Base-by-base conservation (phyloP, 2,329 filamentous ascomycete species). In the Domatiomyces catenatus region DNA sequence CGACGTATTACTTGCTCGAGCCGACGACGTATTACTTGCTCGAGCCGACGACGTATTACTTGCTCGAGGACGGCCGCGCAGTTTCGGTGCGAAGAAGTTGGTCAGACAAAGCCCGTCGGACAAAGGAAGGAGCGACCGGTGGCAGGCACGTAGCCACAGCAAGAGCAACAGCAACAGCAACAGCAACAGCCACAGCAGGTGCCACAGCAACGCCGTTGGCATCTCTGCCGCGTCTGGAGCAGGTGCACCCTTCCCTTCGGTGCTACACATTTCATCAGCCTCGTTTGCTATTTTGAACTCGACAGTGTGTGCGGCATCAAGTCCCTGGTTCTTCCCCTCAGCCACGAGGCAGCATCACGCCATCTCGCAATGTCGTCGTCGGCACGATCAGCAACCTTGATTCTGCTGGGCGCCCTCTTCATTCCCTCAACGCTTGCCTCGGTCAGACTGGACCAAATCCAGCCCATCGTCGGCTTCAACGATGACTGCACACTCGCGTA, bases 391-490 rank as follows among this genome's bases (percentile, higher is more conserved):
- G 32, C 32, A 10, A 39, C 32, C 12, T 39, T 39, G 3, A 10
- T 39, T 39, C 12, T 39, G 7, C 32, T 39, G 5, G 32, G 32
- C 8, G 32, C 28, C 28, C 28, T 71, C 32, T 12, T 39, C 32
- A 10, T 39, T 39, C 32, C 32, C 32, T 39, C 32, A 12, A 15
- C 63, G 24, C 48, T 22, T 5, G 55, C 53, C 8, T 52, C 48
- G 22, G 48, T 57, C 17, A 44, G 46, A 22, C 55, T 58, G 24
- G 28, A 49, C 10, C 22, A 53, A 5, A 54, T 59, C 36, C 57
- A 59, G 47, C 47, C 54, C 28, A 56, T 59, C 22, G 26, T 52
- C 24, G 57, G 57, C 32, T 58, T 59, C 47, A 51, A 52, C 12
- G 20, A 36, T 3, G 10, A 44, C 15, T 58, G 56, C 47, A 56